Evolutionary conservation across 208 protist genomes (phyloP).

Genomic region (Leishmania aethiopica): DNA sequence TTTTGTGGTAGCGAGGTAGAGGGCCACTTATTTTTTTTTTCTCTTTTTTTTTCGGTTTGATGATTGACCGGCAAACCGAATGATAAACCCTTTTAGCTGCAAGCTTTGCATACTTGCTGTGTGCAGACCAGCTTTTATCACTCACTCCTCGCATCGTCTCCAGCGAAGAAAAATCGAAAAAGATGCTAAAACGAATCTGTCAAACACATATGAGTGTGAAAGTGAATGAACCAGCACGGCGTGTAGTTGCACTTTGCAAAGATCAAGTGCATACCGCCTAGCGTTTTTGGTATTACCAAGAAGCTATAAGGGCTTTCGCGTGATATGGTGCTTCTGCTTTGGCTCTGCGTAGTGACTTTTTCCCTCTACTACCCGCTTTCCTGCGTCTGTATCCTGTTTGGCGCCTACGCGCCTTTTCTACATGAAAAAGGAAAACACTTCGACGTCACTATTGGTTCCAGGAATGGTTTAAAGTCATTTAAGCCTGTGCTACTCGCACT

Average conservation of each 20-base stretch:
- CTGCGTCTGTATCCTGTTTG: not conserved
- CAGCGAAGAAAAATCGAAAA: not conserved
- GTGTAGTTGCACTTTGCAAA: not conserved
- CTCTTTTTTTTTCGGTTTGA: constrained; percentile 8
- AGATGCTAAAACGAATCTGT: not conserved
- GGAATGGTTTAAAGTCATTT: not conserved
- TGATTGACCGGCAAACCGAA: too few species aligned
- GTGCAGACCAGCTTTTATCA: not conserved
- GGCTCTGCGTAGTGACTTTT: not conserved
- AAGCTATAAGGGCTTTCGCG: not conserved
- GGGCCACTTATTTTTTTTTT: constrained; percentile 8
- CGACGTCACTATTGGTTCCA: not conserved
- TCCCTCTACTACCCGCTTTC: not conserved
- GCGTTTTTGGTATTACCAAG: not conserved
- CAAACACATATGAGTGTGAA: not conserved
- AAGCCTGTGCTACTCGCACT: not conserved
- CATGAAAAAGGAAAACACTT: not conserved
- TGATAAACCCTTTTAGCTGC: not conserved
- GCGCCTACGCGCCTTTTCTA: not conserved
- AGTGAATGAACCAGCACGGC: not conserved
- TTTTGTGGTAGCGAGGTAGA: not conserved
- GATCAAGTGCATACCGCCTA: too few species aligned
- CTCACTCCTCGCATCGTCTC: too few species aligned
- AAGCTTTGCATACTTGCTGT: not conserved
- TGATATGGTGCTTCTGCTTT: not conserved